Evolutionary conservation across 177 flowering plant species (phyloP).

Genomic region (Telopea speciosissima): DNA sequence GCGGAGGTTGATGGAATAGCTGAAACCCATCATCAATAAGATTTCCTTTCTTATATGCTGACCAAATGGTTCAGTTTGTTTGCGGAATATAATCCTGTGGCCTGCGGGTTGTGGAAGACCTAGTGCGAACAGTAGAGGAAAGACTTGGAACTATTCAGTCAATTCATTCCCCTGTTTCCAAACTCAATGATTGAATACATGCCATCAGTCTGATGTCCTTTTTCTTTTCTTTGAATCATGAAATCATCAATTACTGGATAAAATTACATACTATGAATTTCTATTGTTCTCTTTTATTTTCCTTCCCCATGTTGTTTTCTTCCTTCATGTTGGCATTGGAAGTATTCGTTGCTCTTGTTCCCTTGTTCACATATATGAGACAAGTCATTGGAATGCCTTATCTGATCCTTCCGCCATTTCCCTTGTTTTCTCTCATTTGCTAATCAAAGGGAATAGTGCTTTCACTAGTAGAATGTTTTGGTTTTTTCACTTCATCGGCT

Average conservation of each 20-base stretch:
- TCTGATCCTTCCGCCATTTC: neutral
- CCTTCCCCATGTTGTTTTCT: too few species aligned
- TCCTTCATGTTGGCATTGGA: too few species aligned
- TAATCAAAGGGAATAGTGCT: too few species aligned
- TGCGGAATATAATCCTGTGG: neutral
- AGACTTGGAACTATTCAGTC: neutral
- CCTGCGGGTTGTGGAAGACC: neutral
- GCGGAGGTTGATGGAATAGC: too few species aligned
- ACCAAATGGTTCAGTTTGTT: neutral
- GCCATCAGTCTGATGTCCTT: neutral
- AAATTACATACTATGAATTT: neutral
- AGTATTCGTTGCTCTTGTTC: too few species aligned
- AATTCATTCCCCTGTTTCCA: neutral
- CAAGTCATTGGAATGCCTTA: neutral
- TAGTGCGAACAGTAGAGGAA: neutral
- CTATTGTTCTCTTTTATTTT: neutral
- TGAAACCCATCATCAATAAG: neutral
- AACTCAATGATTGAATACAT: neutral
- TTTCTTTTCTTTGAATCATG: constrained; percentile 1
- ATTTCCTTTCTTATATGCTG: neutral
- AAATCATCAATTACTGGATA: neutral
- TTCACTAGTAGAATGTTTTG: neutral
- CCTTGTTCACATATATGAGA: neutral
- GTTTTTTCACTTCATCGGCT: neutral
- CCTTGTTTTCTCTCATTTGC: neutral